Evolutionary conservation across 108 stramenopile genomes (phyloP).

Genomic region (Nannochloropsis gaditana): DNA sequence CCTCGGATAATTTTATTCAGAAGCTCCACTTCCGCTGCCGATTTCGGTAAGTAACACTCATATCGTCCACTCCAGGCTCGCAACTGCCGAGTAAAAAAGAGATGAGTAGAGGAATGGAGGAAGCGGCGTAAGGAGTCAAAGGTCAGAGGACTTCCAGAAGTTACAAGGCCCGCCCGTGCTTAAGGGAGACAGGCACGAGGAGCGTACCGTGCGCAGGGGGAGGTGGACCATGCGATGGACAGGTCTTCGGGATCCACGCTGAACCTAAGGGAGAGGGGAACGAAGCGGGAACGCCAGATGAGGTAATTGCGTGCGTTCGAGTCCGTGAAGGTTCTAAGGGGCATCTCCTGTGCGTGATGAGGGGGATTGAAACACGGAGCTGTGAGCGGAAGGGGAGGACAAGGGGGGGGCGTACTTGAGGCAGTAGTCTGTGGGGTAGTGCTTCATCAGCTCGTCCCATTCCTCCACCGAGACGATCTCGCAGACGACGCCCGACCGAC

Average conservation of each 20-base stretch:
- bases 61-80: conserved; percentile 10
- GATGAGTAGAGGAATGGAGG: neutral
- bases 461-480: neutral
- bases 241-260: conserved; percentile 3
- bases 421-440: neutral
- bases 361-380: neutral
- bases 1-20: neutral
- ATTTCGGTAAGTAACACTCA: neutral
- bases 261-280: neutral
- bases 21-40: conserved; percentile 2
- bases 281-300: neutral
- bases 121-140: neutral
- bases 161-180: no score
- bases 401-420: neutral
- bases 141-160: no score
- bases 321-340: no score
- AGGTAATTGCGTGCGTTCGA: neutral
- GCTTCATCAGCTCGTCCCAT: neutral
- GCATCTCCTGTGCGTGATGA: neutral
- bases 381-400: neutral
- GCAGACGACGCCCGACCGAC: neutral
- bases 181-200: neutral
- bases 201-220: neutral
- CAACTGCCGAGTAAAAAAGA: neutral
- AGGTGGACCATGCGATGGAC: neutral